Base-by-base conservation (phyloP, 805 yeast species). In the Myxozyma vanderwaltii region DNA sequence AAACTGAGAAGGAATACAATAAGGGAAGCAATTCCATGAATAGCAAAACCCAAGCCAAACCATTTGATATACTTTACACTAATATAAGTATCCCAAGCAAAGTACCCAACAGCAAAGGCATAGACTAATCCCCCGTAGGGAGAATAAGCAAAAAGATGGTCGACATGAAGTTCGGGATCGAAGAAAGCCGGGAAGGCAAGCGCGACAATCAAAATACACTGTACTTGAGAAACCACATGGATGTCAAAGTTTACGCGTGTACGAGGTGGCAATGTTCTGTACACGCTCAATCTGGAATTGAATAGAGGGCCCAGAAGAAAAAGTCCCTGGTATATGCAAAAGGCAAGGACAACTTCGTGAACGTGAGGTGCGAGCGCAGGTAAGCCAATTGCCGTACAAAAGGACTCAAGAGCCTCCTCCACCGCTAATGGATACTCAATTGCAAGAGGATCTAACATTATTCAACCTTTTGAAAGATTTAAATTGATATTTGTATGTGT, bases 151-250 rank as follows among this genome's bases (percentile, higher is more conserved):
- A 82, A 76, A 24, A 88, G 74, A 4, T 86, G 80, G 68, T 85
- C 82, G 12, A 69, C 67, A 3, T 67, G 63, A 59, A 82, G 77
- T 50, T 77, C 70, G 8, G 81, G 78, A 63, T 86, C 86, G 71
- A 86, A 83, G 77, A 87, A 78, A 15, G 58, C 56, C 5, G 96
- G 96, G 48, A 82, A 70, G 33, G 88, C 78, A 7, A 83, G 69
- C 7, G 71, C 70, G 26, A 89, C 74, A 10, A 96, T 85, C 5
- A 88, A 63, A 0, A 89, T 47, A 51, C 94, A 83, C 72, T 94
- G 97, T 19, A 91, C 82, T 83, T 88, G 85, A 1, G 97, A 86
- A 2, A 90, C 96, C 12, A 88, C 79, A 72, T 94, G 98, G 67
- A 91, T 88, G 72, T 94, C 96, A 71, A 89, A 94, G 72, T 92